A percentile compares a stretch with the other conserved stretches of the same genome.
Evolutionary conservation across 1,284 basidiomycete species (phyloP).

Genomic region (Agroathelia rolfsii): DNA sequence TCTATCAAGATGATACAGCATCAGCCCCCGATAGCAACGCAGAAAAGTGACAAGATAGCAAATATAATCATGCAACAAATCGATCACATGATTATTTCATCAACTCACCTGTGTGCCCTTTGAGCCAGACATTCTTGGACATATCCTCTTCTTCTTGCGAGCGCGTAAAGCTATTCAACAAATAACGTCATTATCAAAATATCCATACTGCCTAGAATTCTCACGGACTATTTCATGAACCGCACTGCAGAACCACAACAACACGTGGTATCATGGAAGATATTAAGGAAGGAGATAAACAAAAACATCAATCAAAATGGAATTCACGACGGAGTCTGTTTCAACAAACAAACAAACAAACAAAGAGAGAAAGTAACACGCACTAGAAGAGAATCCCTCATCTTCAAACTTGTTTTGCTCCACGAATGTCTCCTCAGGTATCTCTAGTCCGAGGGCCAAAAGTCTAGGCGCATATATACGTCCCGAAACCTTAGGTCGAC

Average conservation of each 20-base stretch:
- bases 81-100: background rate
- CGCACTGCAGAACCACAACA: conserved; percentile 23
- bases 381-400: conserved; percentile 22
- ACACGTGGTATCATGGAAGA: too few species aligned
- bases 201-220: conserved; percentile 2
- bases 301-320: too few species aligned
- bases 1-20: conserved; percentile 25
- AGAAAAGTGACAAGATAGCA: too few species aligned
- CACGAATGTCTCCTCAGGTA: conserved; percentile 26
- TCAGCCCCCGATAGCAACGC: too few species aligned
- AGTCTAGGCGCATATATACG: too few species aligned
- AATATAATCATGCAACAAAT: too few species aligned
- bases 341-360: background rate
- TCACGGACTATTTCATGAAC: conserved; percentile 60
- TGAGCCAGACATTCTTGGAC: conserved; percentile 48
- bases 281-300: too few species aligned
- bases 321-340: too few species aligned
- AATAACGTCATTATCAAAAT: background rate
- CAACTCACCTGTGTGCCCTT: conserved; percentile 48
- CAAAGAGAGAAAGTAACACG: background rate
- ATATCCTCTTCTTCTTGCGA: conserved; percentile 43
- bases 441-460: conserved; percentile 23
- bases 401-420: conserved; percentile 20
- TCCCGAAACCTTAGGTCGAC: too few species aligned
- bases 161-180: conserved; percentile 27